Base-by-base conservation (phyloP, 2,329 filamentous ascomycete genomes). In the Paecilomyces sp. region DNA sequence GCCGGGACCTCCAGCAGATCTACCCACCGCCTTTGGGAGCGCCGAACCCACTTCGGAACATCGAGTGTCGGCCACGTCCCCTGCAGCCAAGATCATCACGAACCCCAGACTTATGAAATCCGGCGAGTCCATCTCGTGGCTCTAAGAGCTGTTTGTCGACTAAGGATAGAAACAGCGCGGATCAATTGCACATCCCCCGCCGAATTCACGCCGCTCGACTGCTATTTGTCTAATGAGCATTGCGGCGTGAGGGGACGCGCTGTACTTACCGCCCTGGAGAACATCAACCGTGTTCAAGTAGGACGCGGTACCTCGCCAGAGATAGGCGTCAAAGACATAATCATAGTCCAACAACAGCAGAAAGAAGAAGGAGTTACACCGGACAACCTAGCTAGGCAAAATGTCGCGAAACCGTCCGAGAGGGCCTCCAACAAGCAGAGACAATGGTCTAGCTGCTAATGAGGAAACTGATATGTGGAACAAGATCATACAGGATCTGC, bases 381-480 rank as follows among this genome's bases (percentile, higher is more conserved):
- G 22, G 28, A 25, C 24, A 22, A 36, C 50, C 22, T 18, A 34
- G 18, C 41, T 56, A 30, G 13, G 36, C 55, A 56, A 57, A 7
- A 78, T 78, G 76, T 78, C 75, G 41, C 73, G 76, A 60, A 77
- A 77, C 64, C 73, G 76, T 57, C 74, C 76, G 55, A 66, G 76
- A 55, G 72, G 70, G 15, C 69, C 71, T 55, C 71, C 71, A 11
- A 61, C 68, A 47, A 71, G 72, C 59, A 69, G 75, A 55, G 75
- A 77, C 63, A 77, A 77, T 67, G 75, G 75, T 25, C 68, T 74
- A n/a, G 74, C 74, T 18, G 74, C 74, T 33, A 77, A 76, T 57
- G 76, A 78, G 66, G 76, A 78, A 60, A 72, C 76, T 61, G 75
- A 78, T 60, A 74, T 78, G 67, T 78, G 75, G 75, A 77, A 76